Base-by-base conservation (phyloP, 192 early-diverging fungal genomes). In the Jimgerdemannia flammicorona region DNA sequence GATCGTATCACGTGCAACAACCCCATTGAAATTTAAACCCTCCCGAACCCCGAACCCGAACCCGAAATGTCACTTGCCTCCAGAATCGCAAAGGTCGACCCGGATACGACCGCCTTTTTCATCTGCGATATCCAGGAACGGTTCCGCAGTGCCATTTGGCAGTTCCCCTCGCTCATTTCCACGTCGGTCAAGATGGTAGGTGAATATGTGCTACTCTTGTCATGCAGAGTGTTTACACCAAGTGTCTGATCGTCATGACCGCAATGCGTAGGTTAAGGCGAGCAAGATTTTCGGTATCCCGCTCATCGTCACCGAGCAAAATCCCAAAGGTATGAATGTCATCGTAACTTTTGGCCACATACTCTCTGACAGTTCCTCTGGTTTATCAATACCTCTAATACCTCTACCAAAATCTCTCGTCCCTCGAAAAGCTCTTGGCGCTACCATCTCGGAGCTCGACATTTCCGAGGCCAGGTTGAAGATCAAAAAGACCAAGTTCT, bases 81-180 rank as follows among this genome's bases (percentile, higher is more conserved):
- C 40, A 86, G 78, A 29, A 82, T 92, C 49, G 85, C 85, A 39
- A 87, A 84, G 69, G 74, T 92, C 41, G 74, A 83, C 67, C 81
- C 82, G 67, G 75, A 81, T 67, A 80, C 86, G 40, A 95, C 94
- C 2, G 94, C 93, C 29, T 94, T 99, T 76, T 92, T 99, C 73
- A 79, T 98, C 29, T 99, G 97, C 82, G 96, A 99, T 78, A 87
- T 99, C 68, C 97, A 99, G 84, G 93, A 95, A 67, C 83, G 84
- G 72, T 95, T 94, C 79, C 87, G 89, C 59, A 70, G 84, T 2
- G 86, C 87, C 67, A 97, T 98, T 80, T 91, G 92, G 84, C 89
- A 93, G 43, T 97, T 93, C 74, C 87, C 88, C 14, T 89, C 90
- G 29, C 82, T 99, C 49, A 89, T 97, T 42, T 88, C 89, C 43